Evolutionary conservation across 768 basidiomycete species (phyloP).

Genomic region (Mycena epipterygia): DNA sequence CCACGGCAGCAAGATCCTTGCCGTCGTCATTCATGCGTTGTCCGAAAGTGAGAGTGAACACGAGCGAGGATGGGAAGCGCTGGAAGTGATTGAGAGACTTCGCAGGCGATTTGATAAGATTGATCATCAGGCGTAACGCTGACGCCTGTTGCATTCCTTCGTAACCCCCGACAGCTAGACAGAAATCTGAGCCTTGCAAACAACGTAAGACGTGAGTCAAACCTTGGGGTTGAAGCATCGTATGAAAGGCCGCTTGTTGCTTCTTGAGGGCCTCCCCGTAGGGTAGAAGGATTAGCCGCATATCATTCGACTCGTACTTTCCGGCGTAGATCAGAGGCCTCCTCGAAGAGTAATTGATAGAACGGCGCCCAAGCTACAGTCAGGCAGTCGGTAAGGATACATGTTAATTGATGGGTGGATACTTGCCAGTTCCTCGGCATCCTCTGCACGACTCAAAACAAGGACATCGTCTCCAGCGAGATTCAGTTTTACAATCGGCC

Average conservation of each 20-base stretch:
- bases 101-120: background rate
- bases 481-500: constrained; percentile 1
- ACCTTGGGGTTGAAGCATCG: constrained; percentile 18
- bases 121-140: background rate
- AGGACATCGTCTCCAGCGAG: constrained; percentile 11
- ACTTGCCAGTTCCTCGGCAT: constrained; percentile 13
- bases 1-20: constrained; percentile 1
- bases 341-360: constrained; percentile 12
- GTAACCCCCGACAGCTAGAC: background rate
- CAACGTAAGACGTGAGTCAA: background rate
- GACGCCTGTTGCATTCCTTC: background rate
- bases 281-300: background rate
- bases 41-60: background rate
- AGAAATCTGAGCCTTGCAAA: background rate
- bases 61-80: constrained; percentile 5
- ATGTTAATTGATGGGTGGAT: no score
- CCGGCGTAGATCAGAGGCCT: constrained; percentile 7
- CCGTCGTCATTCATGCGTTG: background rate
- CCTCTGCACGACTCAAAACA: constrained; percentile 1
- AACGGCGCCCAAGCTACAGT: background rate
- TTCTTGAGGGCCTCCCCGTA: constrained; percentile 1
- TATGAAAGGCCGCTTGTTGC: constrained; percentile 9
- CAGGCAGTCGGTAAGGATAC: no score
- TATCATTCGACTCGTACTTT: constrained; percentile 5
- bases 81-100: background rate